phyloP scores from a whole-genome alignment of 1,284 basidiomycete species.

The Ganoderma boninense region DNA sequence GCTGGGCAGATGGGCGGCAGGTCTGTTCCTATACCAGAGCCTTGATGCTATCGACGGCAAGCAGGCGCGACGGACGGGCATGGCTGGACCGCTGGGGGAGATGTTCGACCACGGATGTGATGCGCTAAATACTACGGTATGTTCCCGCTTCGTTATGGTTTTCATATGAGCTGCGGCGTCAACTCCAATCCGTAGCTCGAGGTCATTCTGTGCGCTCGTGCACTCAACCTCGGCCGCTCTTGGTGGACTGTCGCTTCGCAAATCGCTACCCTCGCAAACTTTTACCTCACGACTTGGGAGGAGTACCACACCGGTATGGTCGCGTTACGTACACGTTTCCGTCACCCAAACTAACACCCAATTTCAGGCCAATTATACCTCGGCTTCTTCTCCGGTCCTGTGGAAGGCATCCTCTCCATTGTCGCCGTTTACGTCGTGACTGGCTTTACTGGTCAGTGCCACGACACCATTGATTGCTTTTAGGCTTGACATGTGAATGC shows the following conservation, averaged over 20 bases:
- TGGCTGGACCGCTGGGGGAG: constrained; percentile 95
- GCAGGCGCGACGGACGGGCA: constrained; percentile 93
- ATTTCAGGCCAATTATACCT: constrained; percentile 81
- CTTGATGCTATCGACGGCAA: constrained; percentile 93
- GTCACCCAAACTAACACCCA: background rate
- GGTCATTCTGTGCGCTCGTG: constrained; percentile 82
- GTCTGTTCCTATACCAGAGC: constrained; percentile 93
- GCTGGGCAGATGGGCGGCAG: constrained; percentile 76
- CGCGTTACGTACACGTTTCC: background rate
- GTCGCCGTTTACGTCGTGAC: constrained; percentile 82
- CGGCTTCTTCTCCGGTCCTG: constrained; percentile 95
- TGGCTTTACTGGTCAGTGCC: constrained; percentile 70
- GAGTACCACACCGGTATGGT: constrained; percentile 90
- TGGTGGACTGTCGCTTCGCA: constrained; percentile 97
- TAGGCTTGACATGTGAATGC: background rate
- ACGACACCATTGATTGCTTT: background rate
- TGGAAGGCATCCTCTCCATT: constrained; percentile 95
- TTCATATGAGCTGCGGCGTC: background rate
- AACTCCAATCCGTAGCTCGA: constrained; percentile 66
- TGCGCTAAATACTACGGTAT: constrained; percentile 93
- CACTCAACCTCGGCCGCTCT: constrained; percentile 90
- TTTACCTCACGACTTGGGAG: constrained; percentile 98
- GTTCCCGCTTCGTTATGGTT: constrained; percentile 26
- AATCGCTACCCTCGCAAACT: constrained; percentile 89
- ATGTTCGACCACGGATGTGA: constrained; percentile 98